Evolutionary conservation across 2,329 filamentous ascomycete genomes (phyloP), one percentile per base, ranked within the genome.

Genomic region (Alternaria arbusti): DNA sequence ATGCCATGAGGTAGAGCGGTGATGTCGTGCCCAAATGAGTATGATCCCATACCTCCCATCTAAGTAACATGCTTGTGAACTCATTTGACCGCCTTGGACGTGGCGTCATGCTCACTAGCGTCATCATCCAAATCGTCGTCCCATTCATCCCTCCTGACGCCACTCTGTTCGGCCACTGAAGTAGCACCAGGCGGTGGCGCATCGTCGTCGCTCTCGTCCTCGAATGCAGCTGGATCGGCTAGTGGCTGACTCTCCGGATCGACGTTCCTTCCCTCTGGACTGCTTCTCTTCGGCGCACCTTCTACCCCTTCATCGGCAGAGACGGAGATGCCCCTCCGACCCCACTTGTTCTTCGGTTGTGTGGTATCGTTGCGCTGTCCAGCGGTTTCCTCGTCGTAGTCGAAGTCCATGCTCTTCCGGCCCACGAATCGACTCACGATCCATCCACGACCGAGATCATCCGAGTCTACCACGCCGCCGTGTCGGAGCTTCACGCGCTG

Each of bases 401-500:
- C 81, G n/a, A 82, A 81, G 54, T 84, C 81, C 3, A 82, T 77
- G 57, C 78, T 81, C 68, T 81, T 81, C 78, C 82, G 86, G 58
- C 91, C 92, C 64, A 97, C 90, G 68, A 97, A 89, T 54, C 90
- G 88, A 68, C 88, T 88, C 10, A 97, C 87, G 26, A 98, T 84
- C 90, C 94, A 97, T 67, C 94, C 92, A 59, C 92, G 90, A 67
- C 90, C 87, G 76, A 97, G 85, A 77, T 98, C 95, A 69, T 97
- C 94, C 5, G 91, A 90, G 76, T 98, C 95, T 13, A 98, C 93
- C 17, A 97, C 86, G 7, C 93, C 93, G 47, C 95, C 95, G 69
- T 89, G 90, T 65, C 95, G 88, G 15, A 98, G 89, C 89, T 97
- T 97, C 75, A 98, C 94, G 61, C 94, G 89, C 83, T 97, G 95